Evolutionary conservation across 139 green algal genomes (phyloP), one percentile per base, ranked within the genome.

Genomic region (Ostreobium quekettii): DNA sequence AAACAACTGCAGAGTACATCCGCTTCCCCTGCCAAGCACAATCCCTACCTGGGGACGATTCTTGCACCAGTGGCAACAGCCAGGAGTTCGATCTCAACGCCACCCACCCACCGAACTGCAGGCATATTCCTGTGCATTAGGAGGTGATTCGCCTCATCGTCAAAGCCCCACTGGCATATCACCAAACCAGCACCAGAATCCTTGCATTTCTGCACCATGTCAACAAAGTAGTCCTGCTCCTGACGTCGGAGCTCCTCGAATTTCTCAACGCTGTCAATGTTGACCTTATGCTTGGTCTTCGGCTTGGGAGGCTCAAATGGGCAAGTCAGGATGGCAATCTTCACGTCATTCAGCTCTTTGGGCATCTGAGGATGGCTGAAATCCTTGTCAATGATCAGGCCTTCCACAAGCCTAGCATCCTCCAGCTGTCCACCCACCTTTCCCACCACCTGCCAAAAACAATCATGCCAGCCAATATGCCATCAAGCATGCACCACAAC

Each of bases 271-370:
- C 78, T 93, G 85, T 97, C 89, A 58, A 99, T 99, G 71, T 99
- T 93, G 35, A 86, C 86, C 85, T 99, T 99, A 82, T 99, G 95
- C 89, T 99, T 99, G 59, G 93, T 99, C 84, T 99, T 99, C 56
- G 95, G 95, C 90, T 98, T 99, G 6, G 95, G 95, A 0, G 95
- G 91, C 89, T 99, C 95, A 76, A 99, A 99, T 30, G 95, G 92
- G 74, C 95, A 99, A 1, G 95, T 99, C 11, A 99, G 82, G 75
- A 99, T 98, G 48, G 95, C 95, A 30, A 99, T 93, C 71, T 94
- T 93, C 2, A 93, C 93, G 69, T 98, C 81, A 6, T 87, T 71
- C 35, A 95, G 82, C 22, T 82, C 26, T 70, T 95, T 96, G 47
- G 80, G 77, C 89, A 96, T 96, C 74, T 93, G 89, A 6, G 95